Evolutionary conservation across 2,329 filamentous ascomycete species (phyloP), one percentile per base, ranked within the genome.

Genomic region (Ophiosphaerella korrae): DNA sequence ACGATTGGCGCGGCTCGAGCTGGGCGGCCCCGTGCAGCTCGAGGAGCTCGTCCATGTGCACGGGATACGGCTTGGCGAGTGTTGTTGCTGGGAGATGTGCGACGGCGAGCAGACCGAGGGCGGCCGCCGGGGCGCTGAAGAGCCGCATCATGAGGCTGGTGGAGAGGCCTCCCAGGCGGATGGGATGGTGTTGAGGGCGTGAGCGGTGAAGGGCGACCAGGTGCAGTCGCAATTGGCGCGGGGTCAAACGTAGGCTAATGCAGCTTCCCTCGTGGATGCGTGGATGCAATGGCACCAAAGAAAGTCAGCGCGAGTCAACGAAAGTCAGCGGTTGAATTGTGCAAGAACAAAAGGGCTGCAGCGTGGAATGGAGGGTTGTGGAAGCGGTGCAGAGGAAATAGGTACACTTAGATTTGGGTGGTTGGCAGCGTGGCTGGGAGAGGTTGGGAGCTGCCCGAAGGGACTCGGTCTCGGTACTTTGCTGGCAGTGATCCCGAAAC

Each of bases 71-170:
- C 55, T 70, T 71, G 44, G 68, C 67, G n/a, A 53, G 18, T 3
- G 18, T 83, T 77, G 60, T 88, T 82, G 65, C 80, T 82, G 59
- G 76, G 81, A 49, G 80, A 81, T 9, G 76, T 38, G 77, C 50
- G 40, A 67, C 34, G 12, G 75, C 80, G 37, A 75, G 74, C 43
- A 71, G 56, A 47, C 60, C 64, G 51, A 67, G 35, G 77, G 87
- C 62, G 90, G 64, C 96, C 90, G 46, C 83, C 89, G 56, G 93
- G 95, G 77, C 74, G 94, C 48, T 53, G 52, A 68, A 60, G 29
- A 66, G 52, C 50, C 67, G 59, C 68, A 72, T 71, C 38, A 37
- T 53, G 50, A 55, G 52, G 35, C 48, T 45, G 42, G 31, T 53
- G 32, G 42, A 36, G 47, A 45, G 44, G 49, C 43, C 46, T 47